phyloP scores from a whole-genome alignment of 1,139 yeast genomes.

The Eremothecium coryli region DNA sequence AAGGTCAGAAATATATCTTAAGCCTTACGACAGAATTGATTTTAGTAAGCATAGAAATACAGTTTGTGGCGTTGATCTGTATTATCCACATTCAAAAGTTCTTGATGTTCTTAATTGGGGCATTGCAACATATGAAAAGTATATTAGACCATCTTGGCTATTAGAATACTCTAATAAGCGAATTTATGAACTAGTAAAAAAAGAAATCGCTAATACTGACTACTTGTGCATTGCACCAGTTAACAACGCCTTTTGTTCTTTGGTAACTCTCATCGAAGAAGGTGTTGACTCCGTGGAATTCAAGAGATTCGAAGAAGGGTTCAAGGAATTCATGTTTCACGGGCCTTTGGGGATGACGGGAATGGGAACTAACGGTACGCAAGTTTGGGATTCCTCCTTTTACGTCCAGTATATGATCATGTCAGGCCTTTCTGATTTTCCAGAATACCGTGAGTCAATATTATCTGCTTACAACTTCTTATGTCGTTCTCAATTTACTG shows the following conservation, averaged over 20 bases:
- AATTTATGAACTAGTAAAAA: slow-evolving; percentile 56
- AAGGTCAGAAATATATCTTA: slow-evolving; percentile 66
- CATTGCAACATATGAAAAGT: slow-evolving; percentile 57
- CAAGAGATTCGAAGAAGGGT: slow-evolving; percentile 45
- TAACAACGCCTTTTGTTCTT: slow-evolving; percentile 72
- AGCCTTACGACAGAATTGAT: slow-evolving; percentile 57
- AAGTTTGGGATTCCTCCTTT: slow-evolving; percentile 95
- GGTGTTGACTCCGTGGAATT: slow-evolving; percentile 63
- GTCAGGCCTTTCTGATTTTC: slow-evolving; percentile 68
- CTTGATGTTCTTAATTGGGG: slow-evolving; percentile 55
- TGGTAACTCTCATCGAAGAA: slow-evolving; percentile 59
- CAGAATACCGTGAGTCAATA: slow-evolving; percentile 57
- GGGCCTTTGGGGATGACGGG: slow-evolving; percentile 88
- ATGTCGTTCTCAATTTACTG: slow-evolving; percentile 74
- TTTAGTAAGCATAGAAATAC: slow-evolving; percentile 66
- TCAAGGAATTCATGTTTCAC: slow-evolving; percentile 71
- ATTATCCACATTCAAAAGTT: slow-evolving; percentile 77
- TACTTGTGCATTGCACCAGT: slow-evolving; percentile 90
- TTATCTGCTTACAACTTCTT: slow-evolving; percentile 60
- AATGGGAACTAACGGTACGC: slow-evolving; percentile 97
- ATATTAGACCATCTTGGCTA: slow-evolving; percentile 68
- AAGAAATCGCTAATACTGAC: slow-evolving; percentile 72
- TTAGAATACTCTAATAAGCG: slow-evolving; percentile 42
- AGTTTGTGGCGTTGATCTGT: slow-evolving; percentile 86
- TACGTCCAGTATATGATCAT: slow-evolving; percentile 72